Evolutionary conservation across 23 red algal genomes (phyloP).

Genomic region (Gracilariopsis chorda): DNA sequence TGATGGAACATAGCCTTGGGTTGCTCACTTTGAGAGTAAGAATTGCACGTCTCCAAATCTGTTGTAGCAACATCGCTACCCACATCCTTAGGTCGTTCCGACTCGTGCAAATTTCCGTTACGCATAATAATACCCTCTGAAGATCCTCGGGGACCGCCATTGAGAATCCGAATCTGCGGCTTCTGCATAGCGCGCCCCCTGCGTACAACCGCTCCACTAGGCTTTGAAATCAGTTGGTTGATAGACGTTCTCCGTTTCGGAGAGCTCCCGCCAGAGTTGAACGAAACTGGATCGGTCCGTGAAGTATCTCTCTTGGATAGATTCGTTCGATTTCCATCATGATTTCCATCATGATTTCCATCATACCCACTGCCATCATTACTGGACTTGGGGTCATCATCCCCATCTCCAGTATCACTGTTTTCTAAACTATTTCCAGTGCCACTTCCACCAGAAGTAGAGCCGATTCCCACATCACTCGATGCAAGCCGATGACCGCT

Average conservation of each 20-base stretch:
- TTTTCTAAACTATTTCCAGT: slow-evolving; percentile 20
- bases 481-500: not conserved
- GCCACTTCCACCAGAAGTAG: slow-evolving; percentile 50
- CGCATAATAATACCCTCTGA: not conserved
- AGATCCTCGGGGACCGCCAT: not conserved
- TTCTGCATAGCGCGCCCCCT: not conserved
- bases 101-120: not conserved
- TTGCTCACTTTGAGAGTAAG: not conserved
- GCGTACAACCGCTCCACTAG: not conserved
- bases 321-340: not conserved
- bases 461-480: slow-evolving; percentile 21
- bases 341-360: slow-evolving; percentile 24
- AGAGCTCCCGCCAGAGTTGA: not conserved
- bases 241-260: not conserved
- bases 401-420: slow-evolving; percentile 42
- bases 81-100: not conserved
- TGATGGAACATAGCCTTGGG: not conserved
- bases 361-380: slow-evolving; percentile 49
- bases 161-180: not conserved
- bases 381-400: slow-evolving; percentile 26
- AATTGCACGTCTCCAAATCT: not conserved
- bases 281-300: not conserved
- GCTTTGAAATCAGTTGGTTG: not conserved
- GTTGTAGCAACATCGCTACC: not conserved
- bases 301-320: not conserved